Base-by-base conservation (phyloP, 106 monocot species). In the Dendrobium huoshanense region DNA sequence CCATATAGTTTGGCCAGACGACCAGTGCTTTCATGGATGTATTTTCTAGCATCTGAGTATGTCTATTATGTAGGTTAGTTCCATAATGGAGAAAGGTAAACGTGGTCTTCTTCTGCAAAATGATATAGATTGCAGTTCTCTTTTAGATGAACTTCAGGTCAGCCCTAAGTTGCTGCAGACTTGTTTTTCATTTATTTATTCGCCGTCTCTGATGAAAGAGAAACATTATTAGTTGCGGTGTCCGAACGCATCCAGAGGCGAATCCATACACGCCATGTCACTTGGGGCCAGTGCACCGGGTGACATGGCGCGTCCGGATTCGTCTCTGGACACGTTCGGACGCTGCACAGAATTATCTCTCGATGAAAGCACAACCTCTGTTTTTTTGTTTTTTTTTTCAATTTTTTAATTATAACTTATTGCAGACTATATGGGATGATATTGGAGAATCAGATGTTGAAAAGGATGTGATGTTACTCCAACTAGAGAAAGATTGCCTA, bases 401-500 rank as follows among this genome's bases (percentile, higher is more conserved):
- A 41, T 40, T 41, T 51, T 18, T 59, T 40, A 78, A 78, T 40
- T 41, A 18, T 20, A 59, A 40, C 29, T 19, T 41, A 41, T 78
- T 55, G 31, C 86, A 92, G 94, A 78, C 74, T 68, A 88, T 92
- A 75, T 95, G 94, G 94, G 88, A 92, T 85, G 92, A 92, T 72
- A 80, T 95, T 65, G 94, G 94, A 67, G 88, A 95, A 80, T 56
- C 88, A 55, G 88, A 92, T 67, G 72, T 31, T 45, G 91, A 92
- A n/a, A 90, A 90, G 78, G 86, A 92, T 75, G 85, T 76, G 77
- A 87, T 88, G 89, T 78, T 95, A 22, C 85, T 88, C 9, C 83
- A 91, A 80, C 83, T 95, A 78, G 89, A 95, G 79, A 90, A 92
- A 76, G 92, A 95, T 48, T 95, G 92, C 54, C 77, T 92, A 20